phyloP scores from a whole-genome alignment of 164 flowering plant species.

The Umbilicus rupestris region DNA sequence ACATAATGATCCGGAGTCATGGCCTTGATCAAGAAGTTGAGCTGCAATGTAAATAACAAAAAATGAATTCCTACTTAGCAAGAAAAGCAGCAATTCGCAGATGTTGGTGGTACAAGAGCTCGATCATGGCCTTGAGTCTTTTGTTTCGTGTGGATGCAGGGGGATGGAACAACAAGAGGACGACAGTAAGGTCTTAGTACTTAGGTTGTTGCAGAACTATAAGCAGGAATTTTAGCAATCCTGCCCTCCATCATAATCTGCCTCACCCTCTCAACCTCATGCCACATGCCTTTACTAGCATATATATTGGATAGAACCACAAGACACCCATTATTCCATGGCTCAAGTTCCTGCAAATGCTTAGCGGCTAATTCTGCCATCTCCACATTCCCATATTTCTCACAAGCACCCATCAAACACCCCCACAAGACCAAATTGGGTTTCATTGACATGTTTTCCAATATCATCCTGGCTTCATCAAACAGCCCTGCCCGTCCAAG shows the following conservation, averaged over 20 bases:
- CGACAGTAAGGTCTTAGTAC: neutral
- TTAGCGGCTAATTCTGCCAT: conserved; percentile 53
- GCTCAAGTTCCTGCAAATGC: conserved; percentile 49
- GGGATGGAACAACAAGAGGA: too few relatives aligned
- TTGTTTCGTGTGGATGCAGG: too few relatives aligned
- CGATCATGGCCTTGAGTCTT: too few relatives aligned
- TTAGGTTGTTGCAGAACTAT: conserved; percentile 29
- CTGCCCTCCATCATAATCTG: conserved; percentile 29
- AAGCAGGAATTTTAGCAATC: conserved; percentile 47
- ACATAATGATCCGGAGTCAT: too few relatives aligned
- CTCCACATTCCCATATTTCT: conserved; percentile 41
- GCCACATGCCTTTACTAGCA: conserved; percentile 53
- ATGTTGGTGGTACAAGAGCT: too few relatives aligned
- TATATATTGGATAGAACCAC: conserved; percentile 60
- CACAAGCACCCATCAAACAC: conserved; percentile 53
- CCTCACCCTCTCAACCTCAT: conserved; percentile 41
- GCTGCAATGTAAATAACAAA: too few relatives aligned
- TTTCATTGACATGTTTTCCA: conserved; percentile 51
- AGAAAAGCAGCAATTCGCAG: too few relatives aligned
- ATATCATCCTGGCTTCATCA: conserved; percentile 42
- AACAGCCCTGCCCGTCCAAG: conserved; percentile 53
- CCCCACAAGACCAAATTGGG: conserved; percentile 47
- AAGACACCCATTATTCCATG: conserved; percentile 62
- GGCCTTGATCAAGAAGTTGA: too few relatives aligned
- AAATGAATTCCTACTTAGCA: too few relatives aligned